Percentiles rank a stretch among this genome's conserved stretches.
Evolutionary conservation across 495 filamentous ascomycete species (phyloP).

Genomic region (Staphylotrichum longicolle): DNA sequence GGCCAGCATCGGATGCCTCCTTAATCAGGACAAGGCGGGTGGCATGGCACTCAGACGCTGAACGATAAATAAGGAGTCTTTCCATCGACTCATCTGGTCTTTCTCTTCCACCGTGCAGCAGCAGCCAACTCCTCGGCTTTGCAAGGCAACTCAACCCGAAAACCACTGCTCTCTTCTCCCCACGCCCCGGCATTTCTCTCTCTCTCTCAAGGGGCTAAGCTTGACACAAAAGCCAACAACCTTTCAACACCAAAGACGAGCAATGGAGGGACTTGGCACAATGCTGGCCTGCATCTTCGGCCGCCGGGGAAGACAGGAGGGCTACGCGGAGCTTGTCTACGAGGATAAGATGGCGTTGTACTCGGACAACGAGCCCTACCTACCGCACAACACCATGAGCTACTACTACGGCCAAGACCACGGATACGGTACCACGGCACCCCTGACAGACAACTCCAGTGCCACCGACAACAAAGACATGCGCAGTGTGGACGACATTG

Average conservation of each 20-base stretch:
- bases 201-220: not conserved
- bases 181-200: constrained; percentile 2
- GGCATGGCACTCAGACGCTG: too few species aligned
- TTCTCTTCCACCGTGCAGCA: constrained; percentile 4
- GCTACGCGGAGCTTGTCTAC: constrained; percentile 24
- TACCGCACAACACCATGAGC: constrained; percentile 14
- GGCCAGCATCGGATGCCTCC: too few species aligned
- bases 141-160: constrained; percentile 4
- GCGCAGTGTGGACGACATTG: constrained; percentile 18
- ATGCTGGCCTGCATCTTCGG: constrained; percentile 24
- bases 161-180: not conserved
- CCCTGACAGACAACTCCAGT: not conserved
- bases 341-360: constrained; percentile 24
- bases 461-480: not conserved
- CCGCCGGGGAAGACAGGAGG: constrained; percentile 5
- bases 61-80: constrained; percentile 1
- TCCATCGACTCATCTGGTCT: not conserved
- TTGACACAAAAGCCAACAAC: not conserved
- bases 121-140: constrained; percentile 14
- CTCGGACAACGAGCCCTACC: constrained; percentile 16
- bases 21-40: too few species aligned
- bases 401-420: constrained; percentile 7
- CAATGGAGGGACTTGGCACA: constrained; percentile 22
- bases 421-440: not conserved
- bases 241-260: not conserved